Percentiles rank a stretch among this genome's conserved stretches.
Evolutionary conservation across 352 stramenopile genomes (phyloP).

Genomic region (Globisporangium uncinulatum): DNA sequence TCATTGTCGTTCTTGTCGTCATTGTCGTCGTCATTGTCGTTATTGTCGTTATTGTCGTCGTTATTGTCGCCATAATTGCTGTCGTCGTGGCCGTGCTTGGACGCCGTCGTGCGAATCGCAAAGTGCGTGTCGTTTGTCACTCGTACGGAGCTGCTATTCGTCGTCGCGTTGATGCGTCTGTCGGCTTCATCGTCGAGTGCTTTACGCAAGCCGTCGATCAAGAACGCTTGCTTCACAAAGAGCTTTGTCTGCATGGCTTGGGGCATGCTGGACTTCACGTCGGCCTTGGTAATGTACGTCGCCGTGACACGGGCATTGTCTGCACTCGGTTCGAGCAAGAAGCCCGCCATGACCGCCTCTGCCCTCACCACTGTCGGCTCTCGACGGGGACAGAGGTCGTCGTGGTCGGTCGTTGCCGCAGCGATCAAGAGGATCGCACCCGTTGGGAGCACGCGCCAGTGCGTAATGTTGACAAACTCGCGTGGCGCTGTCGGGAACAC

Average conservation of each 20-base stretch:
- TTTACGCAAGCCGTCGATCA: slow-evolving; percentile 51
- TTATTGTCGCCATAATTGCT: slow-evolving; percentile 12
- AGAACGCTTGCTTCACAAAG: slow-evolving; percentile 66
- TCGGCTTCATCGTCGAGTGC: slow-evolving; percentile 53
- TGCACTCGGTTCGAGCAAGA: slow-evolving; percentile 51
- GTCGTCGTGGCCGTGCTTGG: slow-evolving; percentile 33
- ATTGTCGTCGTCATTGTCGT: background rate
- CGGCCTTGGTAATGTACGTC: slow-evolving; percentile 66
- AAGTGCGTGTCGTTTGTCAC: slow-evolving; percentile 52
- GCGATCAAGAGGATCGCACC: slow-evolving; percentile 50
- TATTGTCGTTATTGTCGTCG: slow-evolving; percentile 32
- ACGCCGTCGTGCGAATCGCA: slow-evolving; percentile 34
- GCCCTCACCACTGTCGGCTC: slow-evolving; percentile 47
- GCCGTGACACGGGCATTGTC: slow-evolving; percentile 47
- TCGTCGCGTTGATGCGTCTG: too few relatives aligned
- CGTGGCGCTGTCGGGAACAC: slow-evolving; percentile 47
- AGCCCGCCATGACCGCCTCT: slow-evolving; percentile 50
- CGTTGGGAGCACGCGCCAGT: slow-evolving; percentile 65
- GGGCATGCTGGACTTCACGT: slow-evolving; percentile 55
- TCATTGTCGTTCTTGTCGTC: background rate
- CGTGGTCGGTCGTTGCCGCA: slow-evolving; percentile 31
- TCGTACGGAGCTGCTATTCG: slow-evolving; percentile 13
- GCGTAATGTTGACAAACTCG: slow-evolving; percentile 65
- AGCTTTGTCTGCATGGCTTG: slow-evolving; percentile 54
- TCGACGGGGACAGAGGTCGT: slow-evolving; percentile 32